A percentile compares a stretch with the other conserved stretches of the same genome.
phyloP scores from a whole-genome alignment of 441 rosid genomes.

The Pelargonium citronellum region DNA sequence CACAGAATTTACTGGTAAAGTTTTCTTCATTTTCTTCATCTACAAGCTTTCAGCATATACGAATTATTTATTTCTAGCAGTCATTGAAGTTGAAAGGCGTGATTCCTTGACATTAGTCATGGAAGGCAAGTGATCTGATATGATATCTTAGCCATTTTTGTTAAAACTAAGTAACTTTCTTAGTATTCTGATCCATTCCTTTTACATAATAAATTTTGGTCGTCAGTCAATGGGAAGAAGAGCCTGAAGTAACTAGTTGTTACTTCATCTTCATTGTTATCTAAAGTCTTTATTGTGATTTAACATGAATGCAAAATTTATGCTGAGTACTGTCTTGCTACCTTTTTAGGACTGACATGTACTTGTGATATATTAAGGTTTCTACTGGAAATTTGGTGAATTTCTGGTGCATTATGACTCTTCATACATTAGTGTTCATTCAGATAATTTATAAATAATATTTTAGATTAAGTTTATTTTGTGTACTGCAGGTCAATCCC shows the following conservation, averaged over 20 bases:
- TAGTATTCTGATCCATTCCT: background rate
- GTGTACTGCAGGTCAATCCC: constrained; percentile 65
- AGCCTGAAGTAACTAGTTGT: background rate
- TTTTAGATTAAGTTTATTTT: background rate
- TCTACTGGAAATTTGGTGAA: background rate
- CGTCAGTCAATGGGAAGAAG: background rate
- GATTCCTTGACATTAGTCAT: background rate
- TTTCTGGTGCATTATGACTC: background rate
- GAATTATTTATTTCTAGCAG: background rate
- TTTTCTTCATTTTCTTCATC: constrained; percentile 7
- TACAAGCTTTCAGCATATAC: background rate
- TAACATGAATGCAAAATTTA: background rate
- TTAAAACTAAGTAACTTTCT: background rate
- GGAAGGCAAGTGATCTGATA: background rate
- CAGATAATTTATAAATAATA: background rate
- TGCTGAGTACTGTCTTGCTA: background rate
- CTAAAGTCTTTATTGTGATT: background rate
- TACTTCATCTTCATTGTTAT: background rate
- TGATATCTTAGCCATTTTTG: constrained; percentile 1
- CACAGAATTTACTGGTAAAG: constrained; percentile 89
- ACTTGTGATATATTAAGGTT: background rate
- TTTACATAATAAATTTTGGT: background rate
- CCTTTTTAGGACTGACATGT: background rate
- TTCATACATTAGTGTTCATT: background rate
- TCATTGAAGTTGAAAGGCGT: background rate